These are phyloP conservation scores for Pichia sp. DNA, from an alignment of 1,139 yeast genomes.

Conservation along the genomic window DNA sequence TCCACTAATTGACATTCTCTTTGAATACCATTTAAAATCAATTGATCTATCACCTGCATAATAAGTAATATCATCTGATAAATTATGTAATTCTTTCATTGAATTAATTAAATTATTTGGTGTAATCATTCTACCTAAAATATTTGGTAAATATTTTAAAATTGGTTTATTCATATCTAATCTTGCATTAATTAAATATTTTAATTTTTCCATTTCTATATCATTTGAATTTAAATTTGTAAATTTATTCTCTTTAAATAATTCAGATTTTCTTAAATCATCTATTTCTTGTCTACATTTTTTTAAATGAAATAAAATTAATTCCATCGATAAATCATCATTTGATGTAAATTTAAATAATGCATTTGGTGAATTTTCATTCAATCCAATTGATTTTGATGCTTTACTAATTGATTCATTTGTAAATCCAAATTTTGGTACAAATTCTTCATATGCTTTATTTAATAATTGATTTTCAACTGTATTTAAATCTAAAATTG, in stretches of 20 bases:
- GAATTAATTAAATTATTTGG: constrained; percentile 49
- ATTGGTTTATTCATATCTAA: constrained; percentile 57
- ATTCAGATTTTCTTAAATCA: constrained; percentile 24
- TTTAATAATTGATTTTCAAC: constrained; percentile 34
- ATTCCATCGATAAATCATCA: constrained; percentile 38
- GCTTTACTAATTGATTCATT: constrained; percentile 56
- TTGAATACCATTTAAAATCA: constrained; percentile 92
- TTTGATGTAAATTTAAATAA: constrained; percentile 42
- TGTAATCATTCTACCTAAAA: constrained; percentile 47
- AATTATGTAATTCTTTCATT: constrained; percentile 60
- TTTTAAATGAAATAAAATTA: constrained; percentile 60
- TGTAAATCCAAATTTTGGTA: constrained; percentile 68
- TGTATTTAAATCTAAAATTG: constrained; percentile 20
- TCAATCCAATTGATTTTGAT: constrained; percentile 52
- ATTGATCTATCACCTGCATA: constrained; percentile 77
- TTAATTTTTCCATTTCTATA: constrained; percentile 32
- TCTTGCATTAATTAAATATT: constrained; percentile 52
- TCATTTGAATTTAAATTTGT: constrained; percentile 4
- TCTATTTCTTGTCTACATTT: constrained; percentile 45
- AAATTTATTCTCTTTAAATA: constrained; percentile 8
- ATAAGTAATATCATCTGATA: constrained; percentile 78
- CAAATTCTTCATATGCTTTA: constrained; percentile 42
- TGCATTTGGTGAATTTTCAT: constrained; percentile 56
- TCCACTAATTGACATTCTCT: constrained; percentile 62
- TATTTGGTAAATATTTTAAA: constrained; percentile 38